Conservation (phyloP, 768 basidiomycete genomes). For the Lyophyllum shimeji region DNA sequence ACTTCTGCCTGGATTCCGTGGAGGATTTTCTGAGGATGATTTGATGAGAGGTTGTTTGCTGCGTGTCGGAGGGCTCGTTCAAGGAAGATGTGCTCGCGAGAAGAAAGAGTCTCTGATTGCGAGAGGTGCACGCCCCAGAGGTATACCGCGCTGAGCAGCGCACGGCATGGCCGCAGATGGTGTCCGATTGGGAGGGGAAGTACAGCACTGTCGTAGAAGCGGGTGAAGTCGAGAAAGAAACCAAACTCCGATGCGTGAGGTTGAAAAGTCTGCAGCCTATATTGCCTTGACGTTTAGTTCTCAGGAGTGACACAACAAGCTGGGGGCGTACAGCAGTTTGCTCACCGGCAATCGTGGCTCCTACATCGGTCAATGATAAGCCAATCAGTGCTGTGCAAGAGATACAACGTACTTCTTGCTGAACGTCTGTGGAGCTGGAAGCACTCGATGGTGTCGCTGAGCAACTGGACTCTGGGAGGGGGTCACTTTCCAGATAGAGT, state of each 20-base stretch:
- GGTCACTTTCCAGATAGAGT: neutral
- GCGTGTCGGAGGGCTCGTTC: constrained; percentile 44
- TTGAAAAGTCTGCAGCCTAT: constrained; percentile 57
- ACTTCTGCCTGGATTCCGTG: constrained; percentile 59
- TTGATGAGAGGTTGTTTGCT: constrained; percentile 41
- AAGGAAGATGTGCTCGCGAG: constrained; percentile 45
- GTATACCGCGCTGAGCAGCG: constrained; percentile 44
- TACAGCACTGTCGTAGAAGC: constrained; percentile 45
- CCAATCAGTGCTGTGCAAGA: neutral
- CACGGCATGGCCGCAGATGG: constrained; percentile 42
- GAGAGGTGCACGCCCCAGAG: constrained; percentile 52
- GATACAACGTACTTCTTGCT: neutral
- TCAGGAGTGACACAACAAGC: constrained; percentile 10
- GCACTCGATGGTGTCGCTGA: neutral
- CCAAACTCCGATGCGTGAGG: constrained; percentile 57
- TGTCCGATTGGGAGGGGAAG: constrained; percentile 47
- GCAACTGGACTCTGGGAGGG: neutral
- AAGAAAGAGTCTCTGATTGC: constrained; percentile 29
- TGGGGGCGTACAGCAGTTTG: neutral
- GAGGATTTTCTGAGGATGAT: constrained; percentile 46
- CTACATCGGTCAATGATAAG: neutral
- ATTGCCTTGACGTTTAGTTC: constrained; percentile 1
- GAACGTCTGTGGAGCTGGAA: neutral
- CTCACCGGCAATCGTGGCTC: neutral
- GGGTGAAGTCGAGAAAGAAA: constrained; percentile 55